These are phyloP conservation scores for Rhodotorula babjevae DNA, from an alignment of 768 basidiomycete species.

Conservation along the genomic window DNA sequence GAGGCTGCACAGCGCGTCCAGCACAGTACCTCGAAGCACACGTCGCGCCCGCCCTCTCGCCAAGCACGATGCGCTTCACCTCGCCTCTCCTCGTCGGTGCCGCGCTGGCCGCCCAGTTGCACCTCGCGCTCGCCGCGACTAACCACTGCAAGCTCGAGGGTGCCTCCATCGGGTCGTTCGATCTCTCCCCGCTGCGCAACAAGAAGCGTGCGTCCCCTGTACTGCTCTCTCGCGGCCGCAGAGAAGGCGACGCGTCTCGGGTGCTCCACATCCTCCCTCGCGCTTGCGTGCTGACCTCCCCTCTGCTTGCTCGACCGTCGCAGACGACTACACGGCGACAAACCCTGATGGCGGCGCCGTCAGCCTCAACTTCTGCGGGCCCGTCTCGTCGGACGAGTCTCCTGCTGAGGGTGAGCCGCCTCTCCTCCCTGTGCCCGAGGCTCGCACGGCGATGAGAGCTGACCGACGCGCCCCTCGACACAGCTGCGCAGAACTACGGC, in stretches of 20 bases:
- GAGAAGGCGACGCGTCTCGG: too few relatives aligned
- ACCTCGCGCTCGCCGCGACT: background rate
- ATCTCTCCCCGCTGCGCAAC: conserved; percentile 9
- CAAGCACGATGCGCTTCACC: background rate
- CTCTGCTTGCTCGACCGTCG: background rate
- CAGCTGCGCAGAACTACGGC: conserved; percentile 26
- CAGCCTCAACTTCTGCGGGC: conserved; percentile 27
- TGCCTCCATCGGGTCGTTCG: conserved; percentile 19
- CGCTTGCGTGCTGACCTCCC: background rate
- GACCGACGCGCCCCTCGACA: background rate
- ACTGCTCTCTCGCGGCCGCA: too few relatives aligned
- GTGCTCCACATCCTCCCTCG: background rate
- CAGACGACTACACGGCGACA: conserved; percentile 17
- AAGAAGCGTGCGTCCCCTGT: background rate
- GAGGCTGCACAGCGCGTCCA: too few relatives aligned
- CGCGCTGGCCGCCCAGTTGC: background rate
- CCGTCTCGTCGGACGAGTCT: conserved; percentile 6
- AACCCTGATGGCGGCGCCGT: conserved; percentile 33
- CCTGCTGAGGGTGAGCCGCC: background rate
- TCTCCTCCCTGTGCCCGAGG: background rate
- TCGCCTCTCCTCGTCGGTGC: background rate
- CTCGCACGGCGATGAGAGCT: background rate
- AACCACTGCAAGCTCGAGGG: conserved; percentile 14
- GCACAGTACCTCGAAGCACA: too few relatives aligned
- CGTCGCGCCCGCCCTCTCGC: background rate